Evolutionary conservation across 306 rosid genomes (phyloP).

Genomic region (Dalbergia oliveri): DNA sequence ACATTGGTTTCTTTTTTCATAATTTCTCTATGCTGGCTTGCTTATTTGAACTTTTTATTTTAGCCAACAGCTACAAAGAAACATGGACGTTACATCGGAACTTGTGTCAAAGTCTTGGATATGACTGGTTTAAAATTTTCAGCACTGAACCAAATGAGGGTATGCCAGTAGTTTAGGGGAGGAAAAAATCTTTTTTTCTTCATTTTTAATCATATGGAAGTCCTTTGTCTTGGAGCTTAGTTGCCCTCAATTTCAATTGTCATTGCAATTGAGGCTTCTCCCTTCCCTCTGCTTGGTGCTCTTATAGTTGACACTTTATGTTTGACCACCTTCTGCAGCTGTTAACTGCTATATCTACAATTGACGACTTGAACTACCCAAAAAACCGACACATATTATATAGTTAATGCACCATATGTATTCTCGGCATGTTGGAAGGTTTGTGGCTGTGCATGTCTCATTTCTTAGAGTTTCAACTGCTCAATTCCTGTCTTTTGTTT

Average conservation of each 20-base stretch:
- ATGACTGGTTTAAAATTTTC: constrained; percentile 95
- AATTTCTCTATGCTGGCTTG: neutral
- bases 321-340: constrained; percentile 64
- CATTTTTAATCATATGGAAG: neutral
- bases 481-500: constrained; percentile 6
- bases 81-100: constrained; percentile 75
- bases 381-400: constrained; percentile 88
- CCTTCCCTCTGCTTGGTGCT: too few relatives aligned
- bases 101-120: constrained; percentile 90
- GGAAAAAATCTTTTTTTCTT: neutral
- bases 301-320: constrained; percentile 45
- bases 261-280: neutral
- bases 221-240: neutral
- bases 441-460: constrained; percentile 32
- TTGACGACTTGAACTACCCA: constrained; percentile 98
- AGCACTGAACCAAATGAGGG: constrained; percentile 89
- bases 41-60: constrained; percentile 39
- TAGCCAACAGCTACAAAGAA: constrained; percentile 84
- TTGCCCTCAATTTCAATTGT: neutral
- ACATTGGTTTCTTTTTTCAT: neutral
- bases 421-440: constrained; percentile 99
- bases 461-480: neutral
- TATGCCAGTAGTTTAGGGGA: constrained; percentile 35
- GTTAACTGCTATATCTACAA: constrained; percentile 84
- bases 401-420: constrained; percentile 89